Base-by-base conservation (phyloP, 495 filamentous ascomycete genomes). In the Entonaema liquescens region DNA sequence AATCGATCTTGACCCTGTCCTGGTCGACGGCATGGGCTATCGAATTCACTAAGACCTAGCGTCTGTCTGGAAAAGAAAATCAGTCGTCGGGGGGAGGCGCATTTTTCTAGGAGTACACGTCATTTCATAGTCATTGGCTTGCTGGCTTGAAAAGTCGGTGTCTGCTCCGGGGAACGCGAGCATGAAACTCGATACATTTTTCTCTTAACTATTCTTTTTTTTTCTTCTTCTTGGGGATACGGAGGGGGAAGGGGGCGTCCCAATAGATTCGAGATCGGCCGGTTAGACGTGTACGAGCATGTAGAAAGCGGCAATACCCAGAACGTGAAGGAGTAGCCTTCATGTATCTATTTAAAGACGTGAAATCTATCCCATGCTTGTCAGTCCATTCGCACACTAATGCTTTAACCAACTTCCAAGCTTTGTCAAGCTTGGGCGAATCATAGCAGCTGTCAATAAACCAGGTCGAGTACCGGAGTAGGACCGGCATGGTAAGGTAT, bases 251-350 rank as follows among this genome's bases (percentile, higher is more conserved):
- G 59, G 35, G 57, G 61, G 63, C 59, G 65, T 75, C 62, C 63
- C 59, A 58, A 62, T 73, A 73, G 65, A 73, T 67, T 68, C 31
- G 47, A 75, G 65, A 68, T 73, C 57, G 71, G 67, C 65, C 62
- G 70, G 70, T 66, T 66, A 73, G 65, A 73, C 23, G 50, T 38
- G 42, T 35, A 36, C n/a, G 55, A 60, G 60, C 38, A 65, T 38
- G 64, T 68, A 72, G 64, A 53, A 53, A 69, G 62, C 57, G 76
- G 69, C 71, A 77, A 77, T 77, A 68, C 74, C 66, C 75, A 71
- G 40, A 19, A 26, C 52, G 60, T 19, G 54, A 31, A 38, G 40
- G 62, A 42, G n/a, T 67, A 65, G 61, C 56, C 47, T 52, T 71
- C 50, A 68, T 60, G 54, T 69, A 67, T 76, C 71, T 71, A 74